Evolutionary conservation across 1,284 basidiomycete species (phyloP).

Genomic region (Trametes sp.): DNA sequence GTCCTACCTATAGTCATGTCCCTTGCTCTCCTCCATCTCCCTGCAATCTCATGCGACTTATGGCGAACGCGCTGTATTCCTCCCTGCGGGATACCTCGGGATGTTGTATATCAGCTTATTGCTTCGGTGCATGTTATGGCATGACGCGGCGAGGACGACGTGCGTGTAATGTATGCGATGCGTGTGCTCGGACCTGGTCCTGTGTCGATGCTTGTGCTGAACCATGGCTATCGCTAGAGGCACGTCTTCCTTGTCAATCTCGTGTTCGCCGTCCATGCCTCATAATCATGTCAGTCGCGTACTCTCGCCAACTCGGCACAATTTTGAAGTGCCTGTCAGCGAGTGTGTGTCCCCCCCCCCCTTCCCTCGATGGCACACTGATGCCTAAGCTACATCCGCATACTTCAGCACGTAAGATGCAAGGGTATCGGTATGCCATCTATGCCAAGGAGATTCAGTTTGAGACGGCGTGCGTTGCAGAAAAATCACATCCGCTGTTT

Average conservation of each 20-base stretch:
- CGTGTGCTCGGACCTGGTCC: not conserved
- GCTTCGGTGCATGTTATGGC: constrained; percentile 6
- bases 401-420: too few relatives aligned
- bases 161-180: not conserved
- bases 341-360: too few relatives aligned
- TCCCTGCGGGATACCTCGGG: constrained; percentile 11
- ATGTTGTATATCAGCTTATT: constrained; percentile 26
- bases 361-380: too few relatives aligned
- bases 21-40: constrained; percentile 29
- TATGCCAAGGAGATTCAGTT: too few relatives aligned
- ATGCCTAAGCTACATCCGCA: too few relatives aligned
- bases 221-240: not conserved
- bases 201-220: not conserved
- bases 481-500: too few relatives aligned
- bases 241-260: too few relatives aligned
- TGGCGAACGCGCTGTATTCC: constrained; percentile 27
- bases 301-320: too few relatives aligned
- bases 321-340: too few relatives aligned
- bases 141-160: constrained; percentile 4
- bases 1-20: constrained; percentile 33
- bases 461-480: too few relatives aligned
- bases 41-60: constrained; percentile 34
- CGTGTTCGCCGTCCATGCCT: too few relatives aligned
- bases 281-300: not conserved
- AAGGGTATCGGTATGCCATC: too few relatives aligned